Percentiles rank a stretch among this genome's conserved stretches.
Evolutionary conservation across 441 rosid species (phyloP).

Genomic region (Adansonia rubrostipa): DNA sequence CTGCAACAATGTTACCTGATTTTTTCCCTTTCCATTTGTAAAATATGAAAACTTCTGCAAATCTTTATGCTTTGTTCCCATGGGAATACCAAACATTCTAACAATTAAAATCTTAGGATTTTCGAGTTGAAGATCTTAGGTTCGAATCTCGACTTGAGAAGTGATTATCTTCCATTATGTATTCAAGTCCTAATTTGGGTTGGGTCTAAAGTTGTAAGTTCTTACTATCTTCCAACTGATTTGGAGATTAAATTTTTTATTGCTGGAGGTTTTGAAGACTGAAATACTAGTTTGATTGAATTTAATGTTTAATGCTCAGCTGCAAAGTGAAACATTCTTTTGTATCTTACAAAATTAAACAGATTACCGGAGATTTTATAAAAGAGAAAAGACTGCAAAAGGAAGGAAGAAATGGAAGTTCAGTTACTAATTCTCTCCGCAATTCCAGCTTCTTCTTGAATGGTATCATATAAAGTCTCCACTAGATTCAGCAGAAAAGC

Average conservation of each 20-base stretch:
- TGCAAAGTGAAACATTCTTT: background rate
- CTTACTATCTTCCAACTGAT: too few species aligned
- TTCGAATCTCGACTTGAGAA: background rate
- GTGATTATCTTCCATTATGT: background rate
- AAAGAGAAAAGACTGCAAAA: background rate
- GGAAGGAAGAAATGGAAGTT: conserved; percentile 12
- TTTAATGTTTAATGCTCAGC: background rate
- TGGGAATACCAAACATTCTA: background rate
- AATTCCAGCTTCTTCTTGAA: conserved; percentile 42
- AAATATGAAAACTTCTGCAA: background rate
- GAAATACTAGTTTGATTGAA: background rate
- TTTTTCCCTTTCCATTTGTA: too few species aligned
- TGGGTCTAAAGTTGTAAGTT: background rate
- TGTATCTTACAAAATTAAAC: background rate
- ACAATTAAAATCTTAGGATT: background rate
- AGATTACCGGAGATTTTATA: background rate
- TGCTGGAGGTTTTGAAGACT: background rate
- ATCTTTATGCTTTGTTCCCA: background rate
- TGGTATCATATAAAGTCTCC: conserved; percentile 49
- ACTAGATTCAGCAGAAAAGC: conserved; percentile 72
- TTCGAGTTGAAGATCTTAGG: background rate
- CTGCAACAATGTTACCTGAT: too few species aligned
- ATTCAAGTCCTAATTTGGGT: background rate
- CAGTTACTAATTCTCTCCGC: conserved; percentile 19
- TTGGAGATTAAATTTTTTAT: too few species aligned